phyloP scores from a whole-genome alignment of 2,329 filamentous ascomycete species.

The Colletotrichum higginsianum region DNA sequence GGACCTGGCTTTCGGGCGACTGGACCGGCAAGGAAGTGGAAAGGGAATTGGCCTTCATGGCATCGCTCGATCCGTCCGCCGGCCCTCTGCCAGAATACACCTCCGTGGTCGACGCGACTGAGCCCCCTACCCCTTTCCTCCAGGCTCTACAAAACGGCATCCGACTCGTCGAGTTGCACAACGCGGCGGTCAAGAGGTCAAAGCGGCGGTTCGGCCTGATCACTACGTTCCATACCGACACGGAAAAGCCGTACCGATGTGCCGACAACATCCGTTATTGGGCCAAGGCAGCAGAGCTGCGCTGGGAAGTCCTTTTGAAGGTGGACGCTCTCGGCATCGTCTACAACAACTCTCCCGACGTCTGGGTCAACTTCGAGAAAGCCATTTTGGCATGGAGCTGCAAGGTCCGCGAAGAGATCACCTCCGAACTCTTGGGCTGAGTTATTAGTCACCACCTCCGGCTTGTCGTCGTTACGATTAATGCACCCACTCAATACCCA shows the following conservation, averaged over 20 bases:
- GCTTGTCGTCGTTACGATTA: slow-evolving; percentile 40
- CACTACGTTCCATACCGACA: slow-evolving; percentile 90
- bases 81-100: slow-evolving; percentile 79
- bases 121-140: slow-evolving; percentile 82
- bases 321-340: slow-evolving; percentile 91
- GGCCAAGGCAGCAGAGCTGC: slow-evolving; percentile 94
- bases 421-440: slow-evolving; percentile 69
- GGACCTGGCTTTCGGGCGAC: slow-evolving; percentile 85
- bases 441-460: slow-evolving; percentile 17
- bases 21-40: slow-evolving; percentile 84
- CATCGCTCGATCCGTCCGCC: slow-evolving; percentile 76
- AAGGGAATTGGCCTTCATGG: slow-evolving; percentile 85
- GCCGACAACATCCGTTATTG: slow-evolving; percentile 96
- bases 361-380: slow-evolving; percentile 87
- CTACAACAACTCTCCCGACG: slow-evolving; percentile 76
- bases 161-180: slow-evolving; percentile 88
- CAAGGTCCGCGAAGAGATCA: slow-evolving; percentile 86
- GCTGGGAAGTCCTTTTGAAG: slow-evolving; percentile 89
- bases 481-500: slow-evolving; percentile 42
- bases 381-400: slow-evolving; percentile 88
- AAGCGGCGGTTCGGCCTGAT: slow-evolving; percentile 91
- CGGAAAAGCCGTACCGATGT: slow-evolving; percentile 92
- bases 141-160: slow-evolving; percentile 82
- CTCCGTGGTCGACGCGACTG: slow-evolving; percentile 57
- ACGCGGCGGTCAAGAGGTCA: slow-evolving; percentile 87